phyloP scores from a whole-genome alignment of 192 early-diverging fungal genomes.

The Coemansia sp. region DNA sequence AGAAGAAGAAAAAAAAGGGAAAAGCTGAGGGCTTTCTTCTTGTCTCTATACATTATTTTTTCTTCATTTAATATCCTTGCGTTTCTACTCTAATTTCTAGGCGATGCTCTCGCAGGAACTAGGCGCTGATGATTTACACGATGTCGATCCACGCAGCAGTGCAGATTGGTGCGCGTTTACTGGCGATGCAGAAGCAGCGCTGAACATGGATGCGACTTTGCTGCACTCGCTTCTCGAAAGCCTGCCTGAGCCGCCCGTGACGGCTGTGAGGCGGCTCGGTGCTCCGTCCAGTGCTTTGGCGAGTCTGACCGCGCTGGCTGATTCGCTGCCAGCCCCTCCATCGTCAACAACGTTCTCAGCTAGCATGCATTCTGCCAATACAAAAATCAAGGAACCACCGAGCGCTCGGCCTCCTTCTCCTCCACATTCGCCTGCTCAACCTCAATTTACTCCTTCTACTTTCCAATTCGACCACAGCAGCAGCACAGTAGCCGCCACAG shows the following conservation, averaged over 20 bases:
- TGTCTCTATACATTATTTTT: slow-evolving; percentile 11
- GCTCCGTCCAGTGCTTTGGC: slow-evolving; percentile 4
- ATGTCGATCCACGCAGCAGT: slow-evolving; percentile 2
- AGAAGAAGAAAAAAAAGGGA: background rate
- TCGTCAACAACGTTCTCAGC: background rate
- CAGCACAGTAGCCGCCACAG: slow-evolving; percentile 4
- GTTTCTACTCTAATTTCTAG: background rate
- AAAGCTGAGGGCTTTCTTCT: background rate
- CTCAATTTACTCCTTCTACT: background rate
- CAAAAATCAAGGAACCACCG: background rate
- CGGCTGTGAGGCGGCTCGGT: background rate
- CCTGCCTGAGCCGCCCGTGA: slow-evolving; percentile 43
- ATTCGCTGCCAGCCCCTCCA: slow-evolving; percentile 33
- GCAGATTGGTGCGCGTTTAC: slow-evolving; percentile 2
- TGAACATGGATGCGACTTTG: slow-evolving; percentile 11
- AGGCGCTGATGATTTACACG: background rate
- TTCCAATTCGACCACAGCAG: background rate
- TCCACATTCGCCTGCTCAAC: background rate
- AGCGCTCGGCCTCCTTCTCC: slow-evolving; percentile 6
- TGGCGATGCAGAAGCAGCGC: slow-evolving; percentile 5
- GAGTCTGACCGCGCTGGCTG: slow-evolving; percentile 34
- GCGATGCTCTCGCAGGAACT: background rate
- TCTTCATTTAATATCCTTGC: background rate
- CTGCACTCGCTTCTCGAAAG: slow-evolving; percentile 47
- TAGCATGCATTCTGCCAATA: background rate